Percentiles rank a stretch among this genome's conserved stretches.
These are phyloP conservation scores for Nitzschia inconspicua DNA, from an alignment of 108 stramenopile genomes.

Conservation along the genomic window DNA sequence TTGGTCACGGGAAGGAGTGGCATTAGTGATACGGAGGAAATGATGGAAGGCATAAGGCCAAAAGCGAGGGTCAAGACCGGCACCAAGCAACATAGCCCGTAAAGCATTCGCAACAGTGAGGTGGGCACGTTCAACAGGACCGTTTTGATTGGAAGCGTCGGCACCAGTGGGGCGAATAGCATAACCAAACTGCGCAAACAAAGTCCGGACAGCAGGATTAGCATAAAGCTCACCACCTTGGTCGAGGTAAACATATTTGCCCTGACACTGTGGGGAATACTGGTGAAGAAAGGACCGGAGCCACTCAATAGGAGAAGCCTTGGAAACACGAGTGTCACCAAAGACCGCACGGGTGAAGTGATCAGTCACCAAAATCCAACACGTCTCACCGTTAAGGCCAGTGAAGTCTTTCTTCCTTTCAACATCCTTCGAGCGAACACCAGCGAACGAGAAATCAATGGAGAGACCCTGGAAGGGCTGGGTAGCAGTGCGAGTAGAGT, in stretches of 20 bases:
- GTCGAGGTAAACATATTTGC: no score
- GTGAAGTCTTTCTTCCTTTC: constrained; percentile 2
- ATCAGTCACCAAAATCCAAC: constrained; percentile 18
- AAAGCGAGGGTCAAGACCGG: constrained; percentile 4
- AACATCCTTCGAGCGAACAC: neutral
- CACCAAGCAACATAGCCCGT: constrained; percentile 3
- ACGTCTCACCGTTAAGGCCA: constrained; percentile 24
- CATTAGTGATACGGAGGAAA: no score
- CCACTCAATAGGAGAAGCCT: no score
- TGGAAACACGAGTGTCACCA: no score
- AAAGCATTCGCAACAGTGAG: neutral
- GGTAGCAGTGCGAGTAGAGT: constrained; percentile 1
- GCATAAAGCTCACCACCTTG: no score
- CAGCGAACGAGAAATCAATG: neutral
- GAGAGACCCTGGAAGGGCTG: neutral
- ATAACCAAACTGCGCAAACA: no score
- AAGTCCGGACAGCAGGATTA: no score
- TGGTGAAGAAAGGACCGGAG: no score
- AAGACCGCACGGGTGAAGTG: constrained; percentile 23
- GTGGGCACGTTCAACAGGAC: constrained; percentile 10
- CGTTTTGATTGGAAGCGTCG: constrained; percentile 8
- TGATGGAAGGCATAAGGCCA: constrained; percentile 14
- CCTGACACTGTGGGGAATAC: no score
- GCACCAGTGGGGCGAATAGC: constrained; percentile 1
- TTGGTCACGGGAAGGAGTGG: no score